These are phyloP conservation scores for Choanephora cucurbitarum DNA, from an alignment of 371 early-diverging fungal species.

Conservation along the genomic window DNA sequence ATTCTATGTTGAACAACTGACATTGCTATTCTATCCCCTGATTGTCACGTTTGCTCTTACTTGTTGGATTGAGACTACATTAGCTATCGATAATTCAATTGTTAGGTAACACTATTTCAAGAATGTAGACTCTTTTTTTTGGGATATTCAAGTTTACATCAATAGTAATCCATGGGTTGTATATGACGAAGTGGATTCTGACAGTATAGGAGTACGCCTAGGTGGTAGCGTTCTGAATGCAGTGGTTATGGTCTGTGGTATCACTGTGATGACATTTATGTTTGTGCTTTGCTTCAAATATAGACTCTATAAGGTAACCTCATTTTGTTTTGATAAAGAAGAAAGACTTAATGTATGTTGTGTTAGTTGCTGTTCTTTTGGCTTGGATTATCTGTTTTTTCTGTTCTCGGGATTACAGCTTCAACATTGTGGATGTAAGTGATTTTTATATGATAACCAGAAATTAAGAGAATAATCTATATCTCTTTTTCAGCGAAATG, in stretches of 20 bases:
- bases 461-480: neutral
- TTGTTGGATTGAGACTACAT: conserved; percentile 22
- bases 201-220: conserved; percentile 13
- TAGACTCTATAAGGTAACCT: conserved; percentile 23
- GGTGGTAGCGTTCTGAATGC: conserved; percentile 27
- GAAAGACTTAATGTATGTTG: neutral
- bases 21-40: conserved; percentile 25
- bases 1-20: conserved; percentile 25
- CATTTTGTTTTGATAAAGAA: neutral
- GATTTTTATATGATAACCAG: neutral
- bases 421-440: conserved; percentile 26
- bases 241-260: conserved; percentile 14
- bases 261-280: conserved; percentile 19
- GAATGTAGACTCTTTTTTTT: no score
- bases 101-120: conserved; percentile 6
- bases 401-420: conserved; percentile 20
- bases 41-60: conserved; percentile 21
- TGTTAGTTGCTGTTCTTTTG: conserved; percentile 24
- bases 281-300: conserved; percentile 30
- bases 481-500: conserved; percentile 14
- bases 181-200: conserved; percentile 18
- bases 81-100: conserved; percentile 14
- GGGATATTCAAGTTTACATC: no score
- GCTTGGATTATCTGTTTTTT: conserved; percentile 29
- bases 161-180: conserved; percentile 19